Base-by-base conservation (phyloP, 108 stramenopile species). In the Cyclotella choctawhatcheeana region DNA sequence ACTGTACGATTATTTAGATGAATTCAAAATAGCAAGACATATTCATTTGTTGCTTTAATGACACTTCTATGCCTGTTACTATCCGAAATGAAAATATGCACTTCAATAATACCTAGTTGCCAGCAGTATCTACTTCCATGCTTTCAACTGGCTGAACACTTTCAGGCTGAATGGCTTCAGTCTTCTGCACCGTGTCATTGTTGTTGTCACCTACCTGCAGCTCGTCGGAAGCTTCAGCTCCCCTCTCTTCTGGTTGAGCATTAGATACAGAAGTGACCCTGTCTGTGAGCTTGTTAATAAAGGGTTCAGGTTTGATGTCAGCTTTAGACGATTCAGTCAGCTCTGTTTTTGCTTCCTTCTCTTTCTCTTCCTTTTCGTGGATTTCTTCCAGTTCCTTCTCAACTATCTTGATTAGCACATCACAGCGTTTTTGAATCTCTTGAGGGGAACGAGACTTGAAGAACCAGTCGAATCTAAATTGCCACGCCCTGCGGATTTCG, bases 391-490 rank as follows among this genome's bases (percentile, higher is more conserved):
- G 82, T 61, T 94, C 93, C 50, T 71, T 85, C 62, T 94, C 93
- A 2, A 92, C 84, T 48, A 90, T 82, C 50, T 80, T 84, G 14
- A 94, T 88, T 25, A 91, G 48, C 0, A 77, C 37, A 64, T 98
- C 98, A 44, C 93, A 94, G 27, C 98, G 92, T 56, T 89, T 89
- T 62, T 97, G 94, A 12, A 99, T 95, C 72, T 99, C 98, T 18
- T 76, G 84, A 1, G 92, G 90, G 48, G 86, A 97, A 20, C 98
- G 83, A 29, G 96, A 97, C 64, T 98, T 98, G 86, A 99, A 97
- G 80, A 95, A 99, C 97, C 97, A 98, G 69, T 99, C 94, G 60
- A 99, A 98, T 40, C 97, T 88, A 71, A 99, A 99, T 76, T 97
- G 95, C 89, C 93, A 93, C 5, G 96, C 97, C 20, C 93, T 74